Base-by-base conservation (phyloP, 2,329 filamentous ascomycete genomes). In the Phaeosphaeriaceae sp. region DNA sequence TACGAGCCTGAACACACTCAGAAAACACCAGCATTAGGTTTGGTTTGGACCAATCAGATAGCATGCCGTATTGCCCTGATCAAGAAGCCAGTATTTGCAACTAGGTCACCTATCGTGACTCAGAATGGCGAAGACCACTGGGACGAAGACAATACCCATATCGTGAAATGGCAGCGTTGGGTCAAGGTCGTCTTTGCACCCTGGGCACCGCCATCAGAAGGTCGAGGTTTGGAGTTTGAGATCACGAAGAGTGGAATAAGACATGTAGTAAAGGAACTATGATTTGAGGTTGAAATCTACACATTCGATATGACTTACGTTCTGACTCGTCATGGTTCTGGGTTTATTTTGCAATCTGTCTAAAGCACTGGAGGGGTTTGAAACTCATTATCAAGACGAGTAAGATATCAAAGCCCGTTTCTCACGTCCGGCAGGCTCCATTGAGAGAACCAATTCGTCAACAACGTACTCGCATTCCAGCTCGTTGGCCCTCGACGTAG, bases 21-120 rank as follows among this genome's bases (percentile, higher is more conserved):
- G 46, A 97, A 97, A 75, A 96, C 90, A 0, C 93, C 93, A 0
- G 89, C 89, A 6, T 76, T 97, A 18, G 93, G 93, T 0, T 80
- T 96, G 6, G 88, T 95, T 9, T 97, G 93, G 93, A 87, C 90
- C 2, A 93, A 92, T 23, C 92, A 97, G 76, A 85, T 97, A 40
- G 85, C 90, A 1, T 87, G 87, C 61, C 87, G 93, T 9, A 84
- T 97, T 50, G 91, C 89, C 1, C 77, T 97, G 42, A 85, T 92
- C 66, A 92, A 92, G 66, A 78, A 85, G 40, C 85, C 87, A 0
- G 73, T 70, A 67, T 84, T 67, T 78, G 68, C 56, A 5, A 50
- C 33, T 16, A 43, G 42, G 40, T 52, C 54, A 1, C 45, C 56
- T 2, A 48, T 66, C 6, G 45, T 63, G 13, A 74, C 76, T 0